Percentiles rank a stretch among this genome's conserved stretches.
phyloP scores from a whole-genome alignment of 306 rosid genomes.

The Echinosophora koreensis region DNA sequence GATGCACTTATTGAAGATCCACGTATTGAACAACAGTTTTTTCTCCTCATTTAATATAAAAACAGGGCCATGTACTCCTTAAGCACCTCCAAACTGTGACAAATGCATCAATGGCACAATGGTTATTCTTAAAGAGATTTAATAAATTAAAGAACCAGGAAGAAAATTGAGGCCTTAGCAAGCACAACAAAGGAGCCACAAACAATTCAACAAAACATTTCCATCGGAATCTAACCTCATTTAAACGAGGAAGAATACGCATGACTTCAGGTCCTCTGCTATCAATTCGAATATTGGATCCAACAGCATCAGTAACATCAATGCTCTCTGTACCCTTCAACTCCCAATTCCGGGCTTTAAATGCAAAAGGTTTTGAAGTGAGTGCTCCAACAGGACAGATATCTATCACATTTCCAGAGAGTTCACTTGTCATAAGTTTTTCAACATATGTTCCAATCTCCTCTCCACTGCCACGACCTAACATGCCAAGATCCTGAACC shows the following conservation, averaged over 20 bases:
- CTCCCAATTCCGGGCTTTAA: slow-evolving; percentile 98
- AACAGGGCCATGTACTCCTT: slow-evolving; percentile 29
- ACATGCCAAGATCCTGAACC: slow-evolving; percentile 97
- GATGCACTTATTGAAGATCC: slow-evolving; percentile 14
- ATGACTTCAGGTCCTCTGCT: slow-evolving; percentile 98
- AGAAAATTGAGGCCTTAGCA: slow-evolving; percentile 13
- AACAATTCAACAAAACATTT: slow-evolving; percentile 36
- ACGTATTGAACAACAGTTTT: not conserved
- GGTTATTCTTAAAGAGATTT: slow-evolving; percentile 23
- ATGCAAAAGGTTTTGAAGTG: slow-evolving; percentile 99
- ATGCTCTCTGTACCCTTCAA: slow-evolving; percentile 93
- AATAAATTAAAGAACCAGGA: slow-evolving; percentile 5
- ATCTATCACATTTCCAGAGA: slow-evolving; percentile 98
- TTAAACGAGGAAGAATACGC: slow-evolving; percentile 93
- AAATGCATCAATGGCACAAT: not conserved
- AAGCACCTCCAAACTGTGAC: slow-evolving; percentile 13
- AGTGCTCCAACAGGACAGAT: slow-evolving; percentile 98
- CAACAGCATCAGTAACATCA: slow-evolving; percentile 99
- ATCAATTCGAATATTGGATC: slow-evolving; percentile 96
- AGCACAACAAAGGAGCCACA: slow-evolving; percentile 10
- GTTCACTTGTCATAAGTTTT: slow-evolving; percentile 97
- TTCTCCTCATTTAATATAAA: not conserved
- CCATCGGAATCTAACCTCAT: slow-evolving; percentile 72
- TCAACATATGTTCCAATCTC: slow-evolving; percentile 99
- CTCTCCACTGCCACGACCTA: slow-evolving; percentile 99